phyloP scores from a whole-genome alignment of 176 grass and related monocot species.

The Eragrostis nindensis region DNA sequence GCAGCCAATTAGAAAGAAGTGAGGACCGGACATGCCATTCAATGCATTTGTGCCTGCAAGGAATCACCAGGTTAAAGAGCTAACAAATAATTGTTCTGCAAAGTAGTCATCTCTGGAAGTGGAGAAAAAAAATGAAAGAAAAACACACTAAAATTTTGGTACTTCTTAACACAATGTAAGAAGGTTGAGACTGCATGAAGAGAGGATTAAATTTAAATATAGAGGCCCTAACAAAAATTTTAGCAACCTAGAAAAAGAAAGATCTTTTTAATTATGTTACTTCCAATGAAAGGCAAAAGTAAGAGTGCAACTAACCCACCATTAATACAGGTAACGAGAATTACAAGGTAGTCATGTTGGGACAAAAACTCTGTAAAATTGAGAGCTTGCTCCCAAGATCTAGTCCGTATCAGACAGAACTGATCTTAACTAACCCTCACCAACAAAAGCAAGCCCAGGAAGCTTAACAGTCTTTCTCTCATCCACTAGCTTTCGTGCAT shows the following conservation, averaged over 20 bases:
- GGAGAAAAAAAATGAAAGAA: background rate
- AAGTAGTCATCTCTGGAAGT: slow-evolving; percentile 11
- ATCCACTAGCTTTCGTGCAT: slow-evolving; percentile 50
- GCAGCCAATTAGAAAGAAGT: background rate
- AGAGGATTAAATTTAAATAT: background rate
- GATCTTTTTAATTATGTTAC: slow-evolving; percentile 3
- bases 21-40: slow-evolving; percentile 8
- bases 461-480: slow-evolving; percentile 51
- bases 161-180: background rate
- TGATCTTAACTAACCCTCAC: slow-evolving; percentile 28
- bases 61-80: slow-evolving; percentile 19
- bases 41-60: slow-evolving; percentile 38
- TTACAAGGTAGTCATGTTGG: background rate
- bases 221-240: slow-evolving; percentile 12
- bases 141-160: background rate
- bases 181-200: background rate
- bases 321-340: slow-evolving; percentile 6
- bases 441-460: slow-evolving; percentile 63
- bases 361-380: background rate
- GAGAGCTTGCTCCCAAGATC: background rate
- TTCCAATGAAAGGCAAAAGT: slow-evolving; percentile 23
- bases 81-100: background rate
- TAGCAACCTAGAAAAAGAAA: background rate
- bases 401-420: background rate
- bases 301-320: slow-evolving; percentile 33